Base-by-base conservation (phyloP, 768 basidiomycete genomes). In the Infundibulicybe gibba region DNA sequence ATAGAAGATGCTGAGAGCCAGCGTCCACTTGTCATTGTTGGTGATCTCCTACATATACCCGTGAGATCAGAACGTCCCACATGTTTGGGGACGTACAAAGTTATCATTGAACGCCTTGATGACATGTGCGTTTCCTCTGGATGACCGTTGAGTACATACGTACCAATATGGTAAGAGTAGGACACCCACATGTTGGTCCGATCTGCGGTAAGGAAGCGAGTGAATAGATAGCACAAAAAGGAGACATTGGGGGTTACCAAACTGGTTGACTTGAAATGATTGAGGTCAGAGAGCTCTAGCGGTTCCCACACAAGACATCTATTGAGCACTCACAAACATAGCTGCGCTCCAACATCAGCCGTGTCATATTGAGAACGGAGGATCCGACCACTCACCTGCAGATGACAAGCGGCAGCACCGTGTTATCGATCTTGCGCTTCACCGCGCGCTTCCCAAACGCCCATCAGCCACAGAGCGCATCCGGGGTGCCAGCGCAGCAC, bases 1-100 rank as follows among this genome's bases (percentile, higher is more conserved):
- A 49, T 81, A 80, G 59, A 81, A 81, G 19, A 81, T 77, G 48
- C 77, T 77, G 38, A 80, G 58, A 3, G 70, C 79, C 10, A 80
- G 58, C 0, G 79, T 80, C 79, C 79, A 80, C 58, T 72, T 76
- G 48, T 74, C 65, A 54, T 81, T 81, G 38, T 65, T 61, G 16
- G 72, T 71, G 42, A 81, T 71, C 17, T 70, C 78, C 77, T 79
- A 34, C 5, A 8, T 25, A 25, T 8, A 25, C 25, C 8, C 8
- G 25, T 25, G 3, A 25, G 25, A 8, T 3, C 25, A 25, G 25
- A 15, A 35, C 37, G 14, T n/a, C 13, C 21, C 6, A 8, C 17
- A 20, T n/a, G 9, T 17, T 12, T 9, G 8, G 25, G 8, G 8
- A 61, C 72, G 41, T 48, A 79, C 78, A 54, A 62, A 81, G 54